Evolutionary conservation across 805 yeast species (phyloP), one percentile per base, ranked within the genome.

Genomic region (Saturnispora besseyi): DNA sequence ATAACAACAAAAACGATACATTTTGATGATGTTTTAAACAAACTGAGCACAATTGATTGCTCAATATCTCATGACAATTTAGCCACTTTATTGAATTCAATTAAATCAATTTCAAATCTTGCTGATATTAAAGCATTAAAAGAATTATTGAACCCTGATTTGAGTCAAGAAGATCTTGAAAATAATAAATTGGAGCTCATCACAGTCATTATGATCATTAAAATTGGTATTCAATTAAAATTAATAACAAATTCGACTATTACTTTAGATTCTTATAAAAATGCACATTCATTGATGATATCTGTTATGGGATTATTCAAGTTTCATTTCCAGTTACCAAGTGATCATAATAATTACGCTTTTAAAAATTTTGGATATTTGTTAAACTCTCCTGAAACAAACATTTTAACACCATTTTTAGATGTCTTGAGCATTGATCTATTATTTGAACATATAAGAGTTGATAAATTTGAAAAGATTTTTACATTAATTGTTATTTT

Each of bases 301-400:
- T 51, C 61, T 1, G 22, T 58, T 21, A 37, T 58, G 26, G 56
- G 57, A 11, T 50, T 60, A 3, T 55, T 58, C 46, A 59, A 59
- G 31, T 57, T 58, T 46, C 63, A 62, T 44, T 65, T 62, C 38
- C 62, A 61, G 41, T 46, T 63, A 24, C 61, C 63, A 5, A 46
- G 37, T 15, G 37, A 49, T 6, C 59, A 59, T 46, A 49, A 49
- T 7, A 55, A 56, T 46, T 62, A 59, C 48, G 64, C 59, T 1
- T 62, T 64, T 41, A 59, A 50, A 46, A 61, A 56, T 37, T 64
- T 59, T 53, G 65, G 62, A 5, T 36, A 15, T 7, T 42, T 64
- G 2, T 46, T 64, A 9, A 40, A 50, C 11, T 33, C 45, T 8
- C 32, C 44, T 9, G 37, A 28, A 15, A 26, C 29, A 4, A 46